These are phyloP conservation scores for Hibiscus trionum DNA, from an alignment of 345 rosid species.

Conservation along the genomic window DNA sequence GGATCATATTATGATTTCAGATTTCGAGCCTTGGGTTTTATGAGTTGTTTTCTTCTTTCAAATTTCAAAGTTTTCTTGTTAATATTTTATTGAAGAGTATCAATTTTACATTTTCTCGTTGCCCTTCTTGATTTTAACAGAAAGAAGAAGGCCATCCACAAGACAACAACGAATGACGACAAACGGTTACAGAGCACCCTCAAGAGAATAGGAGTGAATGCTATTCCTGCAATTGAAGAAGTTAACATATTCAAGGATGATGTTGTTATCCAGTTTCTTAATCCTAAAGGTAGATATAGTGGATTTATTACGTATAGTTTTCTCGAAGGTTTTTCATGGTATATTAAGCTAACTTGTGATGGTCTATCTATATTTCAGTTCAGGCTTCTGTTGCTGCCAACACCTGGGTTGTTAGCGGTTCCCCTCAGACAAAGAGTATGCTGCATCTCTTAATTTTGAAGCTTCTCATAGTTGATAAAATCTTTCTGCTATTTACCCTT, in stretches of 20 bases:
- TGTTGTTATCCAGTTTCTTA: slow-evolving; percentile 69
- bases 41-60: not conserved
- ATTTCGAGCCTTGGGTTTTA: not conserved
- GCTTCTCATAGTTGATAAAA: not conserved
- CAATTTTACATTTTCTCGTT: not conserved
- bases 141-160: slow-evolving; percentile 99
- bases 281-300: slow-evolving; percentile 61
- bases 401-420: slow-evolving; percentile 95
- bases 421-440: slow-evolving; percentile 85
- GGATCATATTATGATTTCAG: not conserved
- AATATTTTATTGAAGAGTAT: not conserved
- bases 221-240: slow-evolving; percentile 90
- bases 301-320: no score
- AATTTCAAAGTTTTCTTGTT: not conserved
- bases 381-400: slow-evolving; percentile 93
- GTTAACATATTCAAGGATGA: slow-evolving; percentile 96
- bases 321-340: not conserved
- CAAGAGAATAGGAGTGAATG: slow-evolving; percentile 87
- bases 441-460: not conserved
- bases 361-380: slow-evolving; percentile 35
- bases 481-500: not conserved
- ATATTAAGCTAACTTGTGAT: not conserved
- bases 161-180: slow-evolving; percentile 93
- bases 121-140: slow-evolving; percentile 24
- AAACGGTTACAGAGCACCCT: slow-evolving; percentile 90